Evolutionary conservation across 768 basidiomycete genomes (phyloP).

Genomic region (Calocybe gangraenosa): DNA sequence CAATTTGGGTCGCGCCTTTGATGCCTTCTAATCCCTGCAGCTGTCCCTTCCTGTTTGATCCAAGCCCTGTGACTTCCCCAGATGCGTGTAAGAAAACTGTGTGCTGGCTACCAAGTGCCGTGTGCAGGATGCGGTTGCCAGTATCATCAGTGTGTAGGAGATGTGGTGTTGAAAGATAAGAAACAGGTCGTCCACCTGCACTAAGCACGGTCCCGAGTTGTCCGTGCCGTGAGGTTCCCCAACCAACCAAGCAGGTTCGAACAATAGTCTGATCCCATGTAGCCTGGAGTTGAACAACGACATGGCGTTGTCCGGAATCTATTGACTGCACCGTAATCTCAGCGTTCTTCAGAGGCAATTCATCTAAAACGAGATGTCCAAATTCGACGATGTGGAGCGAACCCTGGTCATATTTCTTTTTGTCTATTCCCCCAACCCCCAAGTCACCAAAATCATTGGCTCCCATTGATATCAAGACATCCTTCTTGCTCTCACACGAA

Average conservation of each 20-base stretch:
- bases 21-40: conserved; percentile 32
- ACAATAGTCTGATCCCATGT: conserved; percentile 18
- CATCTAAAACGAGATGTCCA: conserved; percentile 29
- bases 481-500: conserved; percentile 33
- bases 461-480: conserved; percentile 74
- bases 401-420: conserved; percentile 11
- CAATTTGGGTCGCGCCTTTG: conserved; percentile 25
- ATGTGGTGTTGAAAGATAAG: conserved; percentile 28
- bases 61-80: conserved; percentile 48
- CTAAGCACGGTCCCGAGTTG: conserved; percentile 56
- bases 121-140: conserved; percentile 27
- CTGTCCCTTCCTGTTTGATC: conserved; percentile 72
- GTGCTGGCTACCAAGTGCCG: conserved; percentile 40
- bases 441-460: conserved; percentile 82
- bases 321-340: conserved; percentile 37
- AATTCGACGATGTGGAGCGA: conserved; percentile 41
- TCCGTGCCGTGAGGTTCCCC: conserved; percentile 84
- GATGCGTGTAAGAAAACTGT: conserved; percentile 54
- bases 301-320: conserved; percentile 69
- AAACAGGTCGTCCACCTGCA: conserved; percentile 18
- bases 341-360: conserved; percentile 18
- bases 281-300: conserved; percentile 42
- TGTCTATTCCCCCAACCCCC: conserved; percentile 42
- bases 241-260: conserved; percentile 50
- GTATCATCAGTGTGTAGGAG: conserved; percentile 29